Base-by-base conservation (phyloP, 2,329 filamentous ascomycete species). In the Myriosclerotinia curreyana region DNA sequence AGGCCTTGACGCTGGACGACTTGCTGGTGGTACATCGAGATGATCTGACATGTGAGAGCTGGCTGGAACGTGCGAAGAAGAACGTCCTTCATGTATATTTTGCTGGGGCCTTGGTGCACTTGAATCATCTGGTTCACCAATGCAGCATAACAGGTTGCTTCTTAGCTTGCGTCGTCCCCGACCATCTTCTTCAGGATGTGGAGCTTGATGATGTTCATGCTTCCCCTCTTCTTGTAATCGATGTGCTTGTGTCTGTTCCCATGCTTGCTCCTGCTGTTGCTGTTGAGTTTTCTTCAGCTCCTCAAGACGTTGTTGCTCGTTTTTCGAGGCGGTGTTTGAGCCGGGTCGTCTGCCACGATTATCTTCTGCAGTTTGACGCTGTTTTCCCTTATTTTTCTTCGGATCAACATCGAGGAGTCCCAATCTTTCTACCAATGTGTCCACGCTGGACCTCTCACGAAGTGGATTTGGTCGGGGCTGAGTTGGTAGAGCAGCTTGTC, bases 401-500 rank as follows among this genome's bases (percentile, higher is more conserved):
- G 60, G 48, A 28, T 68, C 66, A 28, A 92, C 77, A 53, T 91
- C 84, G n/a, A 92, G 75, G 25, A 95, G 79, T 3, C 92, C 91
- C 5, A 97, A 79, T 52, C 90, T 82, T 69, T 92, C 91, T 50
- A 92, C 86, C 64, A 98, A 79, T 0, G 92, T 96, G 75, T 99
- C 95, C 64, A 98, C 83, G 71, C 93, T 97, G 42, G 86, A 88
- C 60, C 90, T 82, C 64, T 84, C 81, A 36, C 78, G 50, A 72
- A 72, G 61, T 66, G 73, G 65, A 74, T 50, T 49, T 38, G 63
- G 49, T 69, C 73, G 67, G 75, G 46, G 1, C 34, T 53, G 40
- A n/a, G 31, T 36, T 20, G 58, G 74, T 75, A 65, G 72, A 71
- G 71, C 62, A 61, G 68, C 50, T 75, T 78, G 66, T 77, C 81